Percentiles rank a stretch among this genome's conserved stretches.
Conservation (phyloP, 495 filamentous ascomycete genomes). For the Penicillium desertorum region DNA sequence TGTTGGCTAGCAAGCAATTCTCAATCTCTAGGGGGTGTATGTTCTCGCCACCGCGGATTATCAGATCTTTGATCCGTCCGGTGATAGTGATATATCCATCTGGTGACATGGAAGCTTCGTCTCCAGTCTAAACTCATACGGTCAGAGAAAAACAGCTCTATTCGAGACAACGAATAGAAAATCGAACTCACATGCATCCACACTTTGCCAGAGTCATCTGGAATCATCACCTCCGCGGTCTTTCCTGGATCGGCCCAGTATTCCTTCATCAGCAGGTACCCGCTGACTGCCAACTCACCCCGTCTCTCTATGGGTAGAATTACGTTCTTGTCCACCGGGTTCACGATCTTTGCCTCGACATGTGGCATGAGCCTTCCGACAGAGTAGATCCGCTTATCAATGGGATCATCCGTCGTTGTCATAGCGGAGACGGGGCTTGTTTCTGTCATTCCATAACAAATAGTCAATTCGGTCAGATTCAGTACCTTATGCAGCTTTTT, state of each 20-base stretch:
- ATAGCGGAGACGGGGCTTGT: constrained; percentile 89
- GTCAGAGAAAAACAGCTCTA: constrained; percentile 10
- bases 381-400: constrained; percentile 72
- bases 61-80: constrained; percentile 84
- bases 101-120: constrained; percentile 84
- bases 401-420: constrained; percentile 81
- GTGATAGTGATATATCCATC: constrained; percentile 67
- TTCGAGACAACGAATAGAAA: not conserved
- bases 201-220: constrained; percentile 57
- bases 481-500: constrained; percentile 69
- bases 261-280: constrained; percentile 87
- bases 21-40: constrained; percentile 95
- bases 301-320: constrained; percentile 62
- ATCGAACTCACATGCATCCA: constrained; percentile 65
- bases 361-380: constrained; percentile 83
- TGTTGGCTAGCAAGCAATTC: constrained; percentile 77
- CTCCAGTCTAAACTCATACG: constrained; percentile 61
- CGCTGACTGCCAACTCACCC: constrained; percentile 81
- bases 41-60: constrained; percentile 93
- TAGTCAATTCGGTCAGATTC: constrained; percentile 82
- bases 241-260: constrained; percentile 75
- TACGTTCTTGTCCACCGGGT: constrained; percentile 52
- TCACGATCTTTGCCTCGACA: constrained; percentile 80
- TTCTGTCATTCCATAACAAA: constrained; percentile 99
- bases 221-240: constrained; percentile 69